phyloP scores from a whole-genome alignment of 352 stramenopile genomes.

The Phytopythium sindhum region DNA sequence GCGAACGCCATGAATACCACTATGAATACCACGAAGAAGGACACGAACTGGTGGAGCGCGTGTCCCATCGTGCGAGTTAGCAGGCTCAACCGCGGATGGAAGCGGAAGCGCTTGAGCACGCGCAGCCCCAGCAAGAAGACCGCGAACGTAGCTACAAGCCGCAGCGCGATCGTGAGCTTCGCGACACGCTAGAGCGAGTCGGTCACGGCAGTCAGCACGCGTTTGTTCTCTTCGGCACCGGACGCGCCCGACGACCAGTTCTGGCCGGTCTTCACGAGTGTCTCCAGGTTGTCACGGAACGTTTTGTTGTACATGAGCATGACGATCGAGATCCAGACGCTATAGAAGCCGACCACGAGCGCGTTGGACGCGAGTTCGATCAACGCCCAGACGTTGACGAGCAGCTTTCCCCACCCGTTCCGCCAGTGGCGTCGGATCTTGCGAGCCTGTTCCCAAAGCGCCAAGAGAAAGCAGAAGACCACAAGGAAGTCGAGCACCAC shows the following conservation, averaged over 20 bases:
- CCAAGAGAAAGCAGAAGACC: slow-evolving; percentile 22
- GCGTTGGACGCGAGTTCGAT: slow-evolving; percentile 11
- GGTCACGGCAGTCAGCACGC: slow-evolving; percentile 22
- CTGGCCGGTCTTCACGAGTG: slow-evolving; percentile 31
- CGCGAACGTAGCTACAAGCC: slow-evolving; percentile 19
- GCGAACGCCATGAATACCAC: slow-evolving; percentile 49
- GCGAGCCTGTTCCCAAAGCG: slow-evolving; percentile 14
- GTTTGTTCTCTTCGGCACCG: slow-evolving; percentile 3
- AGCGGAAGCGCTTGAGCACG: slow-evolving; percentile 39
- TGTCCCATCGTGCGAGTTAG: slow-evolving; percentile 37
- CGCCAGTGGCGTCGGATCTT: slow-evolving; percentile 16
- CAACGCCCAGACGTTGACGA: slow-evolving; percentile 15
- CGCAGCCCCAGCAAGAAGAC: slow-evolving; percentile 27
- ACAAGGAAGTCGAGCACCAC: slow-evolving; percentile 36
- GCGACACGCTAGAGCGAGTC: slow-evolving; percentile 26
- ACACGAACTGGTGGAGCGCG: slow-evolving; percentile 34
- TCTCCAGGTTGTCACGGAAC: slow-evolving; percentile 38
- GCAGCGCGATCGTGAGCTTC: slow-evolving; percentile 16
- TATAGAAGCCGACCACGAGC: slow-evolving; percentile 26
- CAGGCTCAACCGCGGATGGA: slow-evolving; percentile 42
- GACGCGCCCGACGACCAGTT: slow-evolving; percentile 23
- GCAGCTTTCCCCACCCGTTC: slow-evolving; percentile 6
- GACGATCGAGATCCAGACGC: slow-evolving; percentile 30
- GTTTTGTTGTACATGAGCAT: slow-evolving; percentile 22
- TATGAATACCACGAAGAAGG: slow-evolving; percentile 50